Percentiles rank a stretch among this genome's conserved stretches.
Conservation (phyloP, 2,329 filamentous ascomycete species). For the Penicillium rolfsii region DNA sequence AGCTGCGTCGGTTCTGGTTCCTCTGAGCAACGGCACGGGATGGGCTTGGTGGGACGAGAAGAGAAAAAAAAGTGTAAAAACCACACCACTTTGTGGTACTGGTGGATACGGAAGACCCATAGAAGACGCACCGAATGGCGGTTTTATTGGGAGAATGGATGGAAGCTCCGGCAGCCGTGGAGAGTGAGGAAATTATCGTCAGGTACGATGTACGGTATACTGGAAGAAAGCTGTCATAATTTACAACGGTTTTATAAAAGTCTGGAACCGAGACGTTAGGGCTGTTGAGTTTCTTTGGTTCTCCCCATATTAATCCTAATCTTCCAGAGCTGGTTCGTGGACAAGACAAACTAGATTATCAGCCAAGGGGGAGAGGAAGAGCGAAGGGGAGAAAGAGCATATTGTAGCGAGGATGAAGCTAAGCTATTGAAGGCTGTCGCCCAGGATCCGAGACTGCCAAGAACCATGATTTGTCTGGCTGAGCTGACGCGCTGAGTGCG, state of each 20-base stretch:
- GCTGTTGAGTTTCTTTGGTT: not conserved
- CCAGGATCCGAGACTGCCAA: slow-evolving; percentile 17
- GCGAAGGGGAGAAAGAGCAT: not conserved
- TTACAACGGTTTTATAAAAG: not conserved
- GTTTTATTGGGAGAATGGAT: slow-evolving; percentile 9
- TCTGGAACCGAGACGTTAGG: slow-evolving; percentile 7
- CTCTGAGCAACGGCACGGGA: slow-evolving; percentile 27
- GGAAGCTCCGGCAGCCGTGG: slow-evolving; percentile 11
- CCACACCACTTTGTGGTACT: slow-evolving; percentile 1
- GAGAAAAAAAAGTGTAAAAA: slow-evolving; percentile 7
- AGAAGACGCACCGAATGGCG: slow-evolving; percentile 24
- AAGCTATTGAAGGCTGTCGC: slow-evolving; percentile 1
- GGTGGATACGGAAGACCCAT: slow-evolving; percentile 31
- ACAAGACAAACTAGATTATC: no score
- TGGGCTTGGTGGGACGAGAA: slow-evolving; percentile 20
- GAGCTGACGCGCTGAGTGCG: not conserved
- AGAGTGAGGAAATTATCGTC: slow-evolving; percentile 12
- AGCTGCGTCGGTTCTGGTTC: slow-evolving; percentile 18
- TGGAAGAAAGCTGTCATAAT: not conserved
- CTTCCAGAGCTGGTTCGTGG: not conserved
- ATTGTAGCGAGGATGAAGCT: not conserved
- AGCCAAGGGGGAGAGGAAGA: slow-evolving; percentile 3
- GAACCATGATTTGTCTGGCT: not conserved
- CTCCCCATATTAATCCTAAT: slow-evolving; percentile 7
- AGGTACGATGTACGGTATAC: slow-evolving; percentile 1